These are phyloP conservation scores for Phytophthora palmivora DNA, from an alignment of 352 stramenopile genomes.

Conservation along the genomic window DNA sequence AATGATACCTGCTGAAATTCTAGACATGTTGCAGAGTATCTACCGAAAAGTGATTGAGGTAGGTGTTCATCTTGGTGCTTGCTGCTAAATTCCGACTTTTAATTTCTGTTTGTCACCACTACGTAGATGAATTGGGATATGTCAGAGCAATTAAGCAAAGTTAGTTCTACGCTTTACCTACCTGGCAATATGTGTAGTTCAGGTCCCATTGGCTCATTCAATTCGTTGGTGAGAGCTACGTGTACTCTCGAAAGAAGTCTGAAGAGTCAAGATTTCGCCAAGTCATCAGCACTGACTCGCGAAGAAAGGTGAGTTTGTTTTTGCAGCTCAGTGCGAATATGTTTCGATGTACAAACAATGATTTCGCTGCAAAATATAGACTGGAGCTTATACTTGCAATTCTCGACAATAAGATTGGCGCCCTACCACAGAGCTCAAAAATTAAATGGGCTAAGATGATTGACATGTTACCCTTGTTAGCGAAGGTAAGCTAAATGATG, in stretches of 20 bases:
- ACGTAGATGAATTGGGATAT: slow-evolving; percentile 10
- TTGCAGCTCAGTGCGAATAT: not conserved
- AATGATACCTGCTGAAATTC: slow-evolving; percentile 1
- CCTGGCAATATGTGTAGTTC: not conserved
- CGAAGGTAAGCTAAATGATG: slow-evolving; percentile 16
- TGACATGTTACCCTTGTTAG: slow-evolving; percentile 20
- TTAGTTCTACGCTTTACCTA: slow-evolving; percentile 12
- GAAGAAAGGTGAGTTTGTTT: slow-evolving; percentile 25
- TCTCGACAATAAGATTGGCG: slow-evolving; percentile 24
- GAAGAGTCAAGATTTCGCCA: slow-evolving; percentile 3
- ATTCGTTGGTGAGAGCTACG: slow-evolving; percentile 10
- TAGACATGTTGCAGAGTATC: slow-evolving; percentile 20
- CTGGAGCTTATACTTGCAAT: slow-evolving; percentile 30
- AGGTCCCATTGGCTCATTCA: slow-evolving; percentile 5
- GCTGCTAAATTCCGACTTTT: not conserved
- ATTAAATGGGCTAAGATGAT: slow-evolving; percentile 33
- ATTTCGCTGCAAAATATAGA: slow-evolving; percentile 10
- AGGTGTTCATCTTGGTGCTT: not conserved
- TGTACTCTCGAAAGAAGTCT: slow-evolving; percentile 25
- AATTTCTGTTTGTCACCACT: not conserved
- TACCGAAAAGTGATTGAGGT: slow-evolving; percentile 14
- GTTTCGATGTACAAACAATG: not conserved
- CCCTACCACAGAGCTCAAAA: slow-evolving; percentile 4
- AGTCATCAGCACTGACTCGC: slow-evolving; percentile 18
- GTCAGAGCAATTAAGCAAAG: not conserved